Evolutionary conservation across 192 early-diverging fungal species (phyloP).

Genomic region (Umbelopsis isabellina): DNA sequence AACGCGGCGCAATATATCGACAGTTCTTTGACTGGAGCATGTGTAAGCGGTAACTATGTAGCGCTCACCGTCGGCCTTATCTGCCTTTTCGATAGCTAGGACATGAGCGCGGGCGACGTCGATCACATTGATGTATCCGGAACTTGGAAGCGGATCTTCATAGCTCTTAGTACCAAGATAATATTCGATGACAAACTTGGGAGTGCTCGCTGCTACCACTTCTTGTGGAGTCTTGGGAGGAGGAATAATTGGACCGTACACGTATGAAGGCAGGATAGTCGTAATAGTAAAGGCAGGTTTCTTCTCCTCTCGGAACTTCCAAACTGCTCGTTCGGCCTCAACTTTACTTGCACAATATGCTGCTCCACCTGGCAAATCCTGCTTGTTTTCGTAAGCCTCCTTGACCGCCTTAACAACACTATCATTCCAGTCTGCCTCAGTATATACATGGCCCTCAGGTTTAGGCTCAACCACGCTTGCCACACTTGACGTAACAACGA

Average conservation of each 20-base stretch:
- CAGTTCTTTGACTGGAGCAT: not conserved
- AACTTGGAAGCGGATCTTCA: no score
- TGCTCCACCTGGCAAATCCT: not conserved
- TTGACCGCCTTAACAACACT: not conserved
- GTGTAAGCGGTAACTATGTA: not conserved
- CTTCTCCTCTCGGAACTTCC: slow-evolving; percentile 12
- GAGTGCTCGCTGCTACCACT: not conserved
- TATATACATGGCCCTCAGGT: not conserved
- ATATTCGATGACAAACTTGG: not conserved
- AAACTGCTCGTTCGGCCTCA: slow-evolving; percentile 6
- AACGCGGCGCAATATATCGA: not conserved
- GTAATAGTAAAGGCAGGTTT: slow-evolving; percentile 7
- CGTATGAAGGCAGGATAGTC: slow-evolving; percentile 7
- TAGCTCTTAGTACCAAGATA: not conserved
- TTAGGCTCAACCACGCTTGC: slow-evolving; percentile 22
- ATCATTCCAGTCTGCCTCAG: slow-evolving; percentile 24
- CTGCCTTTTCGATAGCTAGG: not conserved
- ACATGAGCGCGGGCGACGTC: slow-evolving; percentile 21
- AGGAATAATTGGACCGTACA: not conserved
- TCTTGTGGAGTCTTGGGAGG: not conserved
- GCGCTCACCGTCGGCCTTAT: slow-evolving; percentile 7
- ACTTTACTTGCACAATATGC: slow-evolving; percentile 17
- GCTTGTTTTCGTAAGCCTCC: not conserved
- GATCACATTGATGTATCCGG: not conserved
- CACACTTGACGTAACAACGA: slow-evolving; percentile 50